Percentiles rank a stretch among this genome's conserved stretches.
Conservation (phyloP, 1,139 yeast genomes). For the Geotrichum carabidarum region DNA sequence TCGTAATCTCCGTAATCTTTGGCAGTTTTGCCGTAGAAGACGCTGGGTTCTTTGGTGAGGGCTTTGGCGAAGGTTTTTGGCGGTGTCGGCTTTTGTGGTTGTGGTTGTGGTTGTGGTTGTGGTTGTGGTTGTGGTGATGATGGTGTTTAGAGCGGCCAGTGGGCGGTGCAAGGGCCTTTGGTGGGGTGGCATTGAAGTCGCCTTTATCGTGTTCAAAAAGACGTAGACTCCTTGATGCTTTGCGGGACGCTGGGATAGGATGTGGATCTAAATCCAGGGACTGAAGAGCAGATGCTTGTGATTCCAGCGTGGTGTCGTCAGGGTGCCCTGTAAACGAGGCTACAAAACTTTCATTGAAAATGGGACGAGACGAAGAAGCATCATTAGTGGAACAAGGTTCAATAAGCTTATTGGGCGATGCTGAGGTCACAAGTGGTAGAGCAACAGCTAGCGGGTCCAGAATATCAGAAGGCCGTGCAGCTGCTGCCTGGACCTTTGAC, state of each 20-base stretch:
- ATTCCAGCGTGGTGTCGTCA: not conserved
- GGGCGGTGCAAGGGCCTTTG: slow-evolving; percentile 9
- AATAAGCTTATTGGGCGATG: not conserved
- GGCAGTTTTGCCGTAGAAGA: not conserved
- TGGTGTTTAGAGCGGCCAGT: not conserved
- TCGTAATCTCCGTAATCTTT: not conserved
- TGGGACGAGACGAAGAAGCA: no score
- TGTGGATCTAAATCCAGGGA: slow-evolving; percentile 5
- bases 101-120: not conserved
- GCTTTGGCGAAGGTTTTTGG: slow-evolving; percentile 1
- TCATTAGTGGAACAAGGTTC: not conserved
- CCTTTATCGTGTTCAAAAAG: slow-evolving; percentile 39
- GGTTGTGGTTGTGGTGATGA: not conserved
- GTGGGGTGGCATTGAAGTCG: slow-evolving; percentile 7
- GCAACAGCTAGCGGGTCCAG: not conserved
- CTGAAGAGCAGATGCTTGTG: not conserved
- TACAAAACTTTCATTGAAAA: no score
- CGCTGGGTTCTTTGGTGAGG: not conserved
- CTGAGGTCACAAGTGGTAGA: not conserved
- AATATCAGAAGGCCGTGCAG: slow-evolving; percentile 2
- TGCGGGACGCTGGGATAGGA: slow-evolving; percentile 38
- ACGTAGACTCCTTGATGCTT: slow-evolving; percentile 50
- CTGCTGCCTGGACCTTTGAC: not conserved
- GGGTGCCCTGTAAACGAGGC: not conserved
- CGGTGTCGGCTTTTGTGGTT: not conserved